Evolutionary conservation across 1,284 basidiomycete species (phyloP).

Genomic region (Naganishia albida): DNA sequence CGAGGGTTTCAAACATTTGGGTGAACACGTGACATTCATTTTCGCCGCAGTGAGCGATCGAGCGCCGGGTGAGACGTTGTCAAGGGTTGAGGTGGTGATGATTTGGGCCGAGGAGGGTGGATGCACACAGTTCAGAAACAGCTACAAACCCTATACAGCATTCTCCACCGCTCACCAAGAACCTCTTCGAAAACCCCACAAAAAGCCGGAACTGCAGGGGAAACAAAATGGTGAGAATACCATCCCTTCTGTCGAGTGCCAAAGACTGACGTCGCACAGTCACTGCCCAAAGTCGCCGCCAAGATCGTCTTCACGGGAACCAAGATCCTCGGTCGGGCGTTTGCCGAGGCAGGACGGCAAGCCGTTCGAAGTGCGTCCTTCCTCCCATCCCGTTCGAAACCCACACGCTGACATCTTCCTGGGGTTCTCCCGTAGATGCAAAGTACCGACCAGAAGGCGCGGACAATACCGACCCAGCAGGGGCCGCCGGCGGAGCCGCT

Average conservation of each 20-base stretch:
- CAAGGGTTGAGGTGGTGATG: no score
- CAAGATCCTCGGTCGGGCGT: slow-evolving; percentile 87
- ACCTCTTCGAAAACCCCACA: no score
- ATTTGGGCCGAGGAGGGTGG: no score
- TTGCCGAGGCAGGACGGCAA: slow-evolving; percentile 85
- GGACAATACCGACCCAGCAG: slow-evolving; percentile 41
- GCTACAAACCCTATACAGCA: no score
- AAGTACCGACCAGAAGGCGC: slow-evolving; percentile 65
- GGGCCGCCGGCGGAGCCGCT: slow-evolving; percentile 34
- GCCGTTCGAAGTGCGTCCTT: slow-evolving; percentile 80
- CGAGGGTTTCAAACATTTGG: slow-evolving; percentile 11
- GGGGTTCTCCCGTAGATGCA: slow-evolving; percentile 64
- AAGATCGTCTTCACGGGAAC: slow-evolving; percentile 79
- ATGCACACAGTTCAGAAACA: no score
- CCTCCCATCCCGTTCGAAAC: not conserved
- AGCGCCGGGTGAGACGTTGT: not conserved
- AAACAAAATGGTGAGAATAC: no score
- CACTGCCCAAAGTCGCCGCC: slow-evolving; percentile 69
- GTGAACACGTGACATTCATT: slow-evolving; percentile 17
- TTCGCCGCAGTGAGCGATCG: slow-evolving; percentile 17
- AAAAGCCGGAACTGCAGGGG: no score
- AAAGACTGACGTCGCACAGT: not conserved
- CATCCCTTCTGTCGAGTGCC: no score
- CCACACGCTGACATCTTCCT: no score
- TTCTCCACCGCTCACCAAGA: no score